Conservation (phyloP, 352 stramenopile species). For the Nothophytophthora sp. region DNA sequence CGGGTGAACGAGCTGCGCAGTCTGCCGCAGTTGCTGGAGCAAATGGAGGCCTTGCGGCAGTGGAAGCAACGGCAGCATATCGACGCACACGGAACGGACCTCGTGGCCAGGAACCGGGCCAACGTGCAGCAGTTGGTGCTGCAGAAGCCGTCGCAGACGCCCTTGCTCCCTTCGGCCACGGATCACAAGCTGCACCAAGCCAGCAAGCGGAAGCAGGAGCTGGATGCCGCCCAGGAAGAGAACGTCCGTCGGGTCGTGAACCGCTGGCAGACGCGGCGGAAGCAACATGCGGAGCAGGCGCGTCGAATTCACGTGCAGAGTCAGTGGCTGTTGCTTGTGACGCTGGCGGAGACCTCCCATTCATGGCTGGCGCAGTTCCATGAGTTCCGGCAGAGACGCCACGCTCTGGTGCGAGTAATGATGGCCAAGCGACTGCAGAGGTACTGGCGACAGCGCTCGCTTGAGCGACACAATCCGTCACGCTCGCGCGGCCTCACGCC, state of each 20-base stretch:
- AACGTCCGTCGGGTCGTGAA: conserved; percentile 36
- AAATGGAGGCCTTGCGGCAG: conserved; percentile 36
- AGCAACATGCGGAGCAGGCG: conserved; percentile 31
- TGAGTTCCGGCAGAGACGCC: conserved; percentile 40
- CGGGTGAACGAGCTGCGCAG: conserved; percentile 59
- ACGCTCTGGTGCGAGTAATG: conserved; percentile 31
- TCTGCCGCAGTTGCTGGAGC: conserved; percentile 51
- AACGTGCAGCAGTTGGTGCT: conserved; percentile 35
- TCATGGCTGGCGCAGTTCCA: conserved; percentile 47
- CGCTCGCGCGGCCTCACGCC: conserved; percentile 14
- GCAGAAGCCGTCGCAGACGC: conserved; percentile 51
- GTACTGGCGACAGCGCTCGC: conserved; percentile 44
- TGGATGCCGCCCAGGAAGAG: conserved; percentile 45
- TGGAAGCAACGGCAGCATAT: conserved; percentile 44
- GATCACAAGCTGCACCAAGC: conserved; percentile 54
- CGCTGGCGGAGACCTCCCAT: conserved; percentile 32
- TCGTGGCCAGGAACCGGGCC: conserved; percentile 51
- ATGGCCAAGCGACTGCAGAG: conserved; percentile 60
- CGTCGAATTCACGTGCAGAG: conserved; percentile 44
- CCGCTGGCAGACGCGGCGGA: conserved; percentile 53
- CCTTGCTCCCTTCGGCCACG: conserved; percentile 51
- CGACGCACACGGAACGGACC: conserved; percentile 43
- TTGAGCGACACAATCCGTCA: conserved; percentile 25
- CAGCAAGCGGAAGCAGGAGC: conserved; percentile 49
- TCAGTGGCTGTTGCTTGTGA: conserved; percentile 58